Evolutionary conservation across 805 yeast species (phyloP).

Genomic region (Cyberlindnera mycetangii): DNA sequence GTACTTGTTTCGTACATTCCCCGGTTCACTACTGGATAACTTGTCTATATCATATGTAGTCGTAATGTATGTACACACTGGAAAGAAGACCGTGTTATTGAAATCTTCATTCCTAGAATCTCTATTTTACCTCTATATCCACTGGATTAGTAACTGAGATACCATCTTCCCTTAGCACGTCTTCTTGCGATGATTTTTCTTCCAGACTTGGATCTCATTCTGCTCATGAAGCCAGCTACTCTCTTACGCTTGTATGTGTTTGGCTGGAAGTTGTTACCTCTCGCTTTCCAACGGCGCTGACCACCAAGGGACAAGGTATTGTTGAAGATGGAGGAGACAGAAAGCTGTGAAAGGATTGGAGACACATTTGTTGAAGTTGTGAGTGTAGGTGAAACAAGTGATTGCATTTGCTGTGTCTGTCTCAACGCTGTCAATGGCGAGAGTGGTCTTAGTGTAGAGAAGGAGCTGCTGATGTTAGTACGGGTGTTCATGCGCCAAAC

Average conservation of each 20-base stretch:
- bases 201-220: slow-evolving; percentile 72
- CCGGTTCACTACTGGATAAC: neutral
- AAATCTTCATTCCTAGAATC: too few relatives aligned
- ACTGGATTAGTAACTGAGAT: slow-evolving; percentile 78
- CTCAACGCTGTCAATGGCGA: slow-evolving; percentile 23
- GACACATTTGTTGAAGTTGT: slow-evolving; percentile 18
- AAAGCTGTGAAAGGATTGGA: slow-evolving; percentile 13
- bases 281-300: slow-evolving; percentile 73
- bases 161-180: slow-evolving; percentile 91
- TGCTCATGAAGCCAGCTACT: slow-evolving; percentile 83
- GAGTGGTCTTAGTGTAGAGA: slow-evolving; percentile 20
- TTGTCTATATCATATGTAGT: neutral
- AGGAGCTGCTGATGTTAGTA: slow-evolving; percentile 17
- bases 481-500: too few relatives aligned
- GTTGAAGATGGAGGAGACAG: slow-evolving; percentile 27
- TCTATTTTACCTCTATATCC: too few relatives aligned
- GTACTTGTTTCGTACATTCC: neutral
- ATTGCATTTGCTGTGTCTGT: slow-evolving; percentile 19
- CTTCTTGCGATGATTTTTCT: slow-evolving; percentile 76
- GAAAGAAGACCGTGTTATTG: too few relatives aligned
- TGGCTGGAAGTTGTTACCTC: slow-evolving; percentile 96
- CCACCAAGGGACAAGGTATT: slow-evolving; percentile 33
- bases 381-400: slow-evolving; percentile 25
- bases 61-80: slow-evolving; percentile 7
- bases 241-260: slow-evolving; percentile 87